Evolutionary conservation across 306 rosid species (phyloP), one percentile per base, ranked within the genome.

Genomic region (Malus sieversii): DNA sequence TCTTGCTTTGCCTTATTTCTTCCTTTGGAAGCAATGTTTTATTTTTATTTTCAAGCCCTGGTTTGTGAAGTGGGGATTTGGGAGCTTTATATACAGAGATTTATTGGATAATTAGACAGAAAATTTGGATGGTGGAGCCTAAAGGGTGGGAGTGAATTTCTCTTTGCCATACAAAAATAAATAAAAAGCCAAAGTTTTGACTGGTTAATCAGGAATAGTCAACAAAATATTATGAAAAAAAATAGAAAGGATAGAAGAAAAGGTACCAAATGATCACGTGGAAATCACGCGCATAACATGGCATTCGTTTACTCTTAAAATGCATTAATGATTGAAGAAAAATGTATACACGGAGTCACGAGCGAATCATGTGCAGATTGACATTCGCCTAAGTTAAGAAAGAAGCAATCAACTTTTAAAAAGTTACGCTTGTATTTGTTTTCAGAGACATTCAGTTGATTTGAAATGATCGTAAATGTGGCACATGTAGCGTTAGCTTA

Each of bases 31-130:
- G 12, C 5, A 27, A 13, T 8, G 22, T 60, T 5, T 33, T 68
- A 19, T 2, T 18, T 14, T 53, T 33, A 40, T 42, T 85, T 76
- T 61, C 80, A 78, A 87, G 86, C 78, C 18, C 70, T 81, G 83
- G 14, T 69, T 62, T 20, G 27, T 33, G 58, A 42, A 57, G 53
- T 7, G 9, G 55, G 48, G 46, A 32, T 1, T 3, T 1, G 3
- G 57, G 60, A 19, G 77, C 12, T 69, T 74, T 80, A 15, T 82
- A 68, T 5, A 20, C 70, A 48, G n/a, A 40, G 9, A 48, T n/a
- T 51, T 18, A 15, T 62, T 32, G 4, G 16, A 69, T 14, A 70
- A 29, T 70, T 48, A 23, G 27, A n/a, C 20, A 14, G 19, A 6
- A 7, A 5, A 22, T 48, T 40, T 51, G n/a, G 14, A 35, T 27